These are phyloP conservation scores for Apiotrichum mycotoxinovorans DNA, from an alignment of 1,284 basidiomycete species.

Conservation along the genomic window DNA sequence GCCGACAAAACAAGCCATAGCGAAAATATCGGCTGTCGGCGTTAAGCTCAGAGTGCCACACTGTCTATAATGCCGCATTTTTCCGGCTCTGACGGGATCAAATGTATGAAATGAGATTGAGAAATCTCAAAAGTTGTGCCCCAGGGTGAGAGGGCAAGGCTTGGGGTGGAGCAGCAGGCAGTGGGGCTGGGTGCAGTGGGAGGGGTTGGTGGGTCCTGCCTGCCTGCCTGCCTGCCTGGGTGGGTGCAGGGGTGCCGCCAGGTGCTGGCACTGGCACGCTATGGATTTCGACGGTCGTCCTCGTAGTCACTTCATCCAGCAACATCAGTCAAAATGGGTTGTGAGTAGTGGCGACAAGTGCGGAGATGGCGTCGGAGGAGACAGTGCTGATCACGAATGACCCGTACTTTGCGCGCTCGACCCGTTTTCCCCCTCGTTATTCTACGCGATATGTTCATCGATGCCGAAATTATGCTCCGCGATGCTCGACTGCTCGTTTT, in stretches of 20 bases:
- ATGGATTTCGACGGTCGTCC: conserved; percentile 6
- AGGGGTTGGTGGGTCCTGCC: too few species aligned
- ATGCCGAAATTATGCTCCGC: neutral
- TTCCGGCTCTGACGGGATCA: too few species aligned
- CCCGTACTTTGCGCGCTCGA: neutral
- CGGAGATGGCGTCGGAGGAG: neutral
- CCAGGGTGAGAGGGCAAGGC: neutral
- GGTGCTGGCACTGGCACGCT: neutral
- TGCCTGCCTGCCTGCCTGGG: too few species aligned
- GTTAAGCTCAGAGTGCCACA: too few species aligned
- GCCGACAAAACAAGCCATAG: too few species aligned
- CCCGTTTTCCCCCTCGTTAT: neutral
- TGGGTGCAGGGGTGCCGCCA: neutral
- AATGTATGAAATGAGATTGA: too few species aligned
- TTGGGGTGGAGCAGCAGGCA: neutral
- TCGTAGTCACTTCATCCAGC: conserved; percentile 24
- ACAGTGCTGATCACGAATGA: conserved; percentile 11
- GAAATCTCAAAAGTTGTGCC: neutral
- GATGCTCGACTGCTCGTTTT: too few species aligned
- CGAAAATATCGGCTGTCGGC: too few species aligned
- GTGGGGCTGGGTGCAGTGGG: too few species aligned
- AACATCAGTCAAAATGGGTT: conserved; percentile 49
- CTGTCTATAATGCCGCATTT: too few species aligned
- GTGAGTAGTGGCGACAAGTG: conserved; percentile 31
- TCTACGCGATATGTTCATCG: neutral